Percentiles rank a stretch among this genome's conserved stretches.
Evolutionary conservation across 805 yeast genomes (phyloP).

Genomic region (Cyberlindnera xishuangbannaensis): DNA sequence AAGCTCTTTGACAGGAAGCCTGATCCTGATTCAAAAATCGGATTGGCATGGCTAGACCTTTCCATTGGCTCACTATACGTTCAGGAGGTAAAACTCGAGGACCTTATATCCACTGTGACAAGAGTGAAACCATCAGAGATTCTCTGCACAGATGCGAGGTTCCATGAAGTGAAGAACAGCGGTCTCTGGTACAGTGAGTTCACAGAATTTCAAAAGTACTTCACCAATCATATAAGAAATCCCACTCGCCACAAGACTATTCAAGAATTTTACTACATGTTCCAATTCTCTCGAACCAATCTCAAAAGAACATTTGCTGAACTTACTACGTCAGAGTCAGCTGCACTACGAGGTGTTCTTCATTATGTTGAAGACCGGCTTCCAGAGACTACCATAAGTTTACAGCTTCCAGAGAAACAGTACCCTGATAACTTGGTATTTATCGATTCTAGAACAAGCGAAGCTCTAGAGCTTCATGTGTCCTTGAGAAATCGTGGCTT

Average conservation of each 20-base stretch:
- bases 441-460: conserved; percentile 74
- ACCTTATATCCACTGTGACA: conserved; percentile 63
- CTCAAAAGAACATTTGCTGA: conserved; percentile 24
- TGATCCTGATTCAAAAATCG: conserved; percentile 43
- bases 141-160: conserved; percentile 45
- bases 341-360: conserved; percentile 57
- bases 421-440: conserved; percentile 52
- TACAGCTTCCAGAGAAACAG: conserved; percentile 63
- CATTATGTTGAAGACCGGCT: conserved; percentile 68
- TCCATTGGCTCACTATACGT: conserved; percentile 76
- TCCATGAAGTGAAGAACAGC: conserved; percentile 31
- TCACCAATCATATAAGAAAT: conserved; percentile 42
- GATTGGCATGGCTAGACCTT: conserved; percentile 84
- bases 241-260: conserved; percentile 37
- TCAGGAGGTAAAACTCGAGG: conserved; percentile 54
- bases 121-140: conserved; percentile 82
- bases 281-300: conserved; percentile 28
- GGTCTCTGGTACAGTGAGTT: conserved; percentile 55
- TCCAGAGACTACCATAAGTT: conserved; percentile 57
- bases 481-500: conserved; percentile 51
- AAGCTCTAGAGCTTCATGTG: conserved; percentile 64
- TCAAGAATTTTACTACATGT: conserved; percentile 33
- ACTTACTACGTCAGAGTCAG: conserved; percentile 43
- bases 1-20: conserved; percentile 34
- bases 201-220: conserved; percentile 53